phyloP scores from a whole-genome alignment of 495 filamentous ascomycete genomes.

The Penicillium diatomitis region DNA sequence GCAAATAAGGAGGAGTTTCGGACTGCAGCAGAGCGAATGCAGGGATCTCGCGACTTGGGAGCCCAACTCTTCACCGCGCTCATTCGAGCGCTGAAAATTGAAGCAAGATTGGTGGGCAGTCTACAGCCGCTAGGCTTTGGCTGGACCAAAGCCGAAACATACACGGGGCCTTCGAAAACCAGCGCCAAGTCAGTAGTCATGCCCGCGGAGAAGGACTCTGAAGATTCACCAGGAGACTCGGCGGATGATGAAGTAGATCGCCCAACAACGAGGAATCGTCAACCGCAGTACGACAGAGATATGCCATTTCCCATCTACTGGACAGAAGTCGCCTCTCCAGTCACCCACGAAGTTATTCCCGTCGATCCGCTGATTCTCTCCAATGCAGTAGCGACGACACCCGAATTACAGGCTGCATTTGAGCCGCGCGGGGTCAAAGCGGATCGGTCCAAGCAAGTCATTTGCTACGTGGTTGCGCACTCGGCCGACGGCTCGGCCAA shows the following conservation, averaged over 20 bases:
- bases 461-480: conserved; percentile 84
- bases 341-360: conserved; percentile 65
- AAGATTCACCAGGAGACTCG: conserved; percentile 7
- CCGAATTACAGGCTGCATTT: conserved; percentile 64
- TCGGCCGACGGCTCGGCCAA: conserved; percentile 83
- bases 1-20: conserved; percentile 55
- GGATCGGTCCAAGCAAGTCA: conserved; percentile 78
- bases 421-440: conserved; percentile 76
- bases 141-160: conserved; percentile 72
- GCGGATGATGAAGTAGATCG: conserved; percentile 1
- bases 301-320: conserved; percentile 84
- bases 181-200: conserved; percentile 18
- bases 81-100: conserved; percentile 71
- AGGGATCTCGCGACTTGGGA: conserved; percentile 80
- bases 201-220: conserved; percentile 8
- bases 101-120: conserved; percentile 71
- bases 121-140: conserved; percentile 87
- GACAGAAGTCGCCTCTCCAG: conserved; percentile 78
- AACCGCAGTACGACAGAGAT: conserved; percentile 48
- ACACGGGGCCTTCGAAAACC: conserved; percentile 32
- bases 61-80: conserved; percentile 87
- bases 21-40: conserved; percentile 55
- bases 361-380: conserved; percentile 67
- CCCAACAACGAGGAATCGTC: conserved; percentile 3
- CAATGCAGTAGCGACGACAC: conserved; percentile 54